These are phyloP conservation scores for Pseudogymnoascus sp. DNA, from an alignment of 2,329 filamentous ascomycete genomes.

Conservation along the genomic window DNA sequence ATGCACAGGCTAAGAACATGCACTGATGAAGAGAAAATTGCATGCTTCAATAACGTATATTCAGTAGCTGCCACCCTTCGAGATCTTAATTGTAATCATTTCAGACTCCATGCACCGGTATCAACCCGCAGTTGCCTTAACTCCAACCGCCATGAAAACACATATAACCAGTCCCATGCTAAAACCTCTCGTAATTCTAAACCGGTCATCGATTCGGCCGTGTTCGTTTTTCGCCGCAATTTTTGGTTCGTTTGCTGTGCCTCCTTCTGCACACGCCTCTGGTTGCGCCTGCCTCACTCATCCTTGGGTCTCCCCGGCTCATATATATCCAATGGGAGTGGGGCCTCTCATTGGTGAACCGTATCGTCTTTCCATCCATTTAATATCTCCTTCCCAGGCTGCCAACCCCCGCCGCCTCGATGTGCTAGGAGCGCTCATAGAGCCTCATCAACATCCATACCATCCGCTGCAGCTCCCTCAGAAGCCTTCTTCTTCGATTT, in stretches of 20 bases:
- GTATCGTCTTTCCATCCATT: background rate
- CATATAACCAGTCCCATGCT: background rate
- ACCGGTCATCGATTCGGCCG: background rate
- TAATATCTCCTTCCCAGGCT: background rate
- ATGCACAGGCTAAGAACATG: background rate
- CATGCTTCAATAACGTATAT: background rate
- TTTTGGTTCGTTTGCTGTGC: background rate
- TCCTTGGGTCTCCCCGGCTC: background rate
- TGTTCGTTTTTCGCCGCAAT: background rate
- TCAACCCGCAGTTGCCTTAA: background rate
- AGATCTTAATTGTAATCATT: background rate
- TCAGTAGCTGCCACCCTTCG: background rate
- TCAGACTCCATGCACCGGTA: conserved; percentile 1
- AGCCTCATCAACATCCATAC: conserved; percentile 1
- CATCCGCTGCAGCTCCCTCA: background rate
- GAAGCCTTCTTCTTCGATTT: background rate
- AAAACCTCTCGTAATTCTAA: background rate
- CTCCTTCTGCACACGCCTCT: background rate
- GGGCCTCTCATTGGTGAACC: background rate
- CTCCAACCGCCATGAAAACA: background rate
- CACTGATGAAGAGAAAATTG: background rate
- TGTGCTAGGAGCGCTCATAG: background rate
- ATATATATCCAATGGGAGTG: background rate
- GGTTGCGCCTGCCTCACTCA: background rate
- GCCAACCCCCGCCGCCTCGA: background rate